Conservation (phyloP, 2,329 filamentous ascomycete genomes). For the Lizonia empirigonia region DNA sequence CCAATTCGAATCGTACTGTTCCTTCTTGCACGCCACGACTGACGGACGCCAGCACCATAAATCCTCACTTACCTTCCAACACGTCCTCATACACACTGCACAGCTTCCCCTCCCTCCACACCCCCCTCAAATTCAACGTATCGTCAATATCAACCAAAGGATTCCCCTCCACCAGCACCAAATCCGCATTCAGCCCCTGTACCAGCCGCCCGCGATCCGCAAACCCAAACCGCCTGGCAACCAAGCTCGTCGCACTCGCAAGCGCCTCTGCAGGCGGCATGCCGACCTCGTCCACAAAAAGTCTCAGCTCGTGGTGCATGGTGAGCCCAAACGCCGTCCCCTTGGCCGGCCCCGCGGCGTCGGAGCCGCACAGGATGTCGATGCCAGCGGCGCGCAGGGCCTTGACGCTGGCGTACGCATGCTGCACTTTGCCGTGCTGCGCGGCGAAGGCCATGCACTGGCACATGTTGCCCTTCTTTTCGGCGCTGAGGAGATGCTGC, state of each 20-base stretch:
- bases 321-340: constrained; percentile 53
- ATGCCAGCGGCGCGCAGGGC: constrained; percentile 49
- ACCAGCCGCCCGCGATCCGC: constrained; percentile 49
- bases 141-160: constrained; percentile 50
- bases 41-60: background rate
- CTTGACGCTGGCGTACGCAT: constrained; percentile 52
- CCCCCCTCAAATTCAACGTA: constrained; percentile 51
- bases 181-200: constrained; percentile 51
- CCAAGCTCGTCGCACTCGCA: constrained; percentile 49
- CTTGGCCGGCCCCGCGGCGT: constrained; percentile 51
- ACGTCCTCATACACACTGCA: constrained; percentile 33
- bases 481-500: constrained; percentile 41
- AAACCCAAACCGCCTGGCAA: constrained; percentile 50
- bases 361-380: constrained; percentile 51
- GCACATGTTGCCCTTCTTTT: constrained; percentile 47
- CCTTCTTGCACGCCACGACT: too few species aligned
- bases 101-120: constrained; percentile 51
- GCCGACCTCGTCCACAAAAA: constrained; percentile 51
- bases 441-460: constrained; percentile 49
- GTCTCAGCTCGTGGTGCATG: constrained; percentile 50
- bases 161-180: constrained; percentile 54
- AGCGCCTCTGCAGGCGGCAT: constrained; percentile 53
- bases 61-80: constrained; percentile 8
- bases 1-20: too few species aligned
- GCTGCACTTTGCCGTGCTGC: constrained; percentile 41